Evolutionary conservation across 129 eudicot genomes (phyloP).

Genomic region (Sambucus nigra): DNA sequence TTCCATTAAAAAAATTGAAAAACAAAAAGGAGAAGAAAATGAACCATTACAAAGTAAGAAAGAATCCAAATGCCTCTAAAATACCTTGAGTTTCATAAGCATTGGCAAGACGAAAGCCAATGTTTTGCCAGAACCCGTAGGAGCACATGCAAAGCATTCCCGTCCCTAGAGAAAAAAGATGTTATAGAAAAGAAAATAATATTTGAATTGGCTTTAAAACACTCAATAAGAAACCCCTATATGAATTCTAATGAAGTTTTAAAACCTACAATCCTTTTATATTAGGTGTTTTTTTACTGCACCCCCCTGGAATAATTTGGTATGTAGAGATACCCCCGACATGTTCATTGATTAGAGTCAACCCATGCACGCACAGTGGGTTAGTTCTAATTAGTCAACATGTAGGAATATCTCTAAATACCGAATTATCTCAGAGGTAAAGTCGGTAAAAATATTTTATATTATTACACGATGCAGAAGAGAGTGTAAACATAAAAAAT

Average conservation of each 20-base stretch:
- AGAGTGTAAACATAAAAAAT: neutral
- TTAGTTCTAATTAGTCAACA: no score
- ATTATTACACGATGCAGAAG: neutral
- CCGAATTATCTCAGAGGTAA: no score
- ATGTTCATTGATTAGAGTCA: no score
- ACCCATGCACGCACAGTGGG: no score
- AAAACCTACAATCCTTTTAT: no score
- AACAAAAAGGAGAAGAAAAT: neutral
- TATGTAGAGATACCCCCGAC: no score
- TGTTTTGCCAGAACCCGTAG: slow-evolving; percentile 98
- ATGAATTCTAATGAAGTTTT: no score
- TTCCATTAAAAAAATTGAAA: no score
- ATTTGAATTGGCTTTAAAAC: slow-evolving; percentile 2
- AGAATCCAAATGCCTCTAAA: neutral
- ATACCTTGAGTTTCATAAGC: slow-evolving; percentile 89
- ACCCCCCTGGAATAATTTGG: no score
- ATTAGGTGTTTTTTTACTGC: no score
- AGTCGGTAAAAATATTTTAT: no score
- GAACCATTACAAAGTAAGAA: slow-evolving; percentile 9
- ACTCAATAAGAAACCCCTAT: neutral
- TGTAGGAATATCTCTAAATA: no score
- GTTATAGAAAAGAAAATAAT: neutral
- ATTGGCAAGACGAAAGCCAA: slow-evolving; percentile 85
- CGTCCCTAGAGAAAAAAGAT: slow-evolving; percentile 48
- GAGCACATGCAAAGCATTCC: slow-evolving; percentile 97